Evolutionary conservation across 495 filamentous ascomycete species (phyloP), one percentile per base, ranked within the genome.

Genomic region (Daldinia decipiens): DNA sequence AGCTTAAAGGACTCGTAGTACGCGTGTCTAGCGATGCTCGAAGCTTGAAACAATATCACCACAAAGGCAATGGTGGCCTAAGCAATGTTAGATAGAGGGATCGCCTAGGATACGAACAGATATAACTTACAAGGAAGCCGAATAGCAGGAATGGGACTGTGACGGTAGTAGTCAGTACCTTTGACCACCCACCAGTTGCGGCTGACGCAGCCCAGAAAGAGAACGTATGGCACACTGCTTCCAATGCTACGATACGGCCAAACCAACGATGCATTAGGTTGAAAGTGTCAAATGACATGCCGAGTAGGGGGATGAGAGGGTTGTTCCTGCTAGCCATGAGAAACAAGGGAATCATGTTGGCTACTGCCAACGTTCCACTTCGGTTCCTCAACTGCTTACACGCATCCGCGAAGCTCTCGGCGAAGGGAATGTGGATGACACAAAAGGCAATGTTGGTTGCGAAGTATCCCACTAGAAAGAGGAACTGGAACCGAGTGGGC

Each of bases 191-290:
- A 63, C 61, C 68, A n/a, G 62, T 66, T 1, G 74, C 81, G 79
- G 78, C 89, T 87, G 75, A 85, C 76, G 62, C 68, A 40, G 52
- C 81, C 82, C 86, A 88, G 63, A 65, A 97, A 51, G 89, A 88
- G 40, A 81, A 34, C 3, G 90, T 91, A 76, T 98, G 95, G 12
- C 89, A 83, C 53, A 97, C 45, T 5, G 89, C 83, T 77, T 99
- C 92, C 13, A 95, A 50, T 19, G 92, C 89, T 6, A 96, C 88
- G 24, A 97, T 89, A 19, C 95, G 91, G 24, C 95, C 95, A 60
- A 98, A 89, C 95, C 95, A 99, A 39, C 95, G 90, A 78, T 99
- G 95, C 31, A 98, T 80, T 29, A 98, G 83, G 78, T 98, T 98
- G 85, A 93, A 98, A 0, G 94, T 97, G 81, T 99, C 96, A 80